A percentile compares a stretch with the other conserved stretches of the same genome.
Conservation (phyloP, 345 rosid genomes). For the Salix koriyanagi region DNA sequence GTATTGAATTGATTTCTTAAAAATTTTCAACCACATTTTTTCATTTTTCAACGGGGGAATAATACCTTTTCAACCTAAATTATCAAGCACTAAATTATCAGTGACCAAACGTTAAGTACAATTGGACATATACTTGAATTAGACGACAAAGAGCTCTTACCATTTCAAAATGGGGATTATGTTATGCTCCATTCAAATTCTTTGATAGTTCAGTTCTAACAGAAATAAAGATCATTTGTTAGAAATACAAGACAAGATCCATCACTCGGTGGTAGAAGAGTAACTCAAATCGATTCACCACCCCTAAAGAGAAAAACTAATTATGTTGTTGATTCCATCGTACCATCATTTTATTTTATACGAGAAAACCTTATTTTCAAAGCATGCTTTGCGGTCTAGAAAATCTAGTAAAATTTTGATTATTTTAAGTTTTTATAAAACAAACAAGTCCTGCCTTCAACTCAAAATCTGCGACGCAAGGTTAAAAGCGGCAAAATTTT, state of each 20-base stretch:
- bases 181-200: background rate
- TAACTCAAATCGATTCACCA: background rate
- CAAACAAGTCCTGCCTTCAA: fast-evolving
- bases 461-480: too few species aligned
- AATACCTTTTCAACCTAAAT: background rate
- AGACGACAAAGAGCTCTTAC: slow-evolving; percentile 13
- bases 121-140: background rate
- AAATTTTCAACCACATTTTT: background rate
- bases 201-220: slow-evolving; percentile 23
- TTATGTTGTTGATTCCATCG: too few species aligned
- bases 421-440: too few species aligned
- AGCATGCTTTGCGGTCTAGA: too few species aligned
- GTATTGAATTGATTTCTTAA: background rate
- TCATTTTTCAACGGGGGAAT: slow-evolving; percentile 25
- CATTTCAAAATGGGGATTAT: background rate
- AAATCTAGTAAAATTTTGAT: too few species aligned
- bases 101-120: slow-evolving; percentile 4
- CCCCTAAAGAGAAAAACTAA: too few species aligned
- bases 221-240: background rate
- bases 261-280: background rate
- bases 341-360: too few species aligned
- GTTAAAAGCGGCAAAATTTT: too few species aligned
- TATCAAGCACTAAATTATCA: background rate
- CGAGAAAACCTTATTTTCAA: too few species aligned
- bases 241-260: background rate